Evolutionary conservation across 179 eudicot species (phyloP), one percentile per base, ranked within the genome.

Genomic region (Corrigiola litoralis): DNA sequence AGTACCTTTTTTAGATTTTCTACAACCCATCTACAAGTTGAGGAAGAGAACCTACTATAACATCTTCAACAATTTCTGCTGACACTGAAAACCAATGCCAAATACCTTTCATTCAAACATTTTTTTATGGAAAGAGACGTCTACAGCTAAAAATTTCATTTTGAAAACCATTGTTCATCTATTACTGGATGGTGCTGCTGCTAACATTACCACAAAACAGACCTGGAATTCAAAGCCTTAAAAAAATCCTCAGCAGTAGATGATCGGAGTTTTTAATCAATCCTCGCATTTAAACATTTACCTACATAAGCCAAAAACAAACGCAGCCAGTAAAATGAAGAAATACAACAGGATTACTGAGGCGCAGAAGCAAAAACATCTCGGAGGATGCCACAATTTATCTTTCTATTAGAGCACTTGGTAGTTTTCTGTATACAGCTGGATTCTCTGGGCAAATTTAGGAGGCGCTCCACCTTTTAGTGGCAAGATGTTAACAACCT

Each of bases 401-500:
- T n/a, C 62, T 7, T 46, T 69, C 25, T 52, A 37, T 85, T 80
- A 90, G 48, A 82, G 90, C 37, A 92, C 92, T 77, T 85, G 92
- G 79, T 87, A 92, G 48, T 76, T 87, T 47, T 92, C 98, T 2
- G 98, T 81, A 28, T 53, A 60, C 2, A 89, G 85, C 74, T 81
- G 79, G 60, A 86, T 79, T 72, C 92, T 85, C 73, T 89, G 92
- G 18, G 90, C 52, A 72, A 70, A 87, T 79, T 80, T 90, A 10
- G 96, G 98, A 48, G 89, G 80, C 1, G 89, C 51, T 24, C 92
- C 96, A 23, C 92, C 92, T 74, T 67, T 87, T 66, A 85, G 62
- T 8, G 96, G 98, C 77, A 89, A 60, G 50, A 90, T 67, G 58
- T 74, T 86, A 45, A 80, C 68, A 16, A 87, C 92, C 98, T 92